phyloP scores from a whole-genome alignment of 345 rosid genomes.

The Boechera retrofracta region DNA sequence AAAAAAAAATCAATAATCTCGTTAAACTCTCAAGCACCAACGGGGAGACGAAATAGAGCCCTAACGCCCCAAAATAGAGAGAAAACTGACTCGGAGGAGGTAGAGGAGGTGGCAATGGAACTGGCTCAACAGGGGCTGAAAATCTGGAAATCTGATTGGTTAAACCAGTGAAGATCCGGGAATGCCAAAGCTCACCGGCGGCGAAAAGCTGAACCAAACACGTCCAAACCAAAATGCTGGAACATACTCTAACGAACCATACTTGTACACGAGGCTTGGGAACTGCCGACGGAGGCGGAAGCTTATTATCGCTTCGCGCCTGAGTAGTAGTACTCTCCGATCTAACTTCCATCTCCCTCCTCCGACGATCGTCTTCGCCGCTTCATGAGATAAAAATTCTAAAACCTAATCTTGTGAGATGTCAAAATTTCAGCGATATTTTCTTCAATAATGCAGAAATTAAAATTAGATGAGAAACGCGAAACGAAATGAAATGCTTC shows the following conservation, averaged over 20 bases:
- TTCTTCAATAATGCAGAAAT: neutral
- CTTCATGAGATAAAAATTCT: conserved; percentile 52
- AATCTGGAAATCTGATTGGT: conserved; percentile 56
- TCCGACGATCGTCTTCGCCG: conserved; percentile 67
- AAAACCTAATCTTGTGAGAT: conserved; percentile 23
- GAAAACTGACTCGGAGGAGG: conserved; percentile 57
- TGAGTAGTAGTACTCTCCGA: conserved; percentile 55
- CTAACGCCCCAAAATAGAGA: neutral
- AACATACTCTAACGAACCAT: conserved; percentile 87
- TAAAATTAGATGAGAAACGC: conserved; percentile 32
- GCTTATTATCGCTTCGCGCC: conserved; percentile 69
- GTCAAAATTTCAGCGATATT: neutral
- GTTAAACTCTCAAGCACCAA: neutral
- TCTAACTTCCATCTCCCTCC: conserved; percentile 85
- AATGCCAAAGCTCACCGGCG: conserved; percentile 86
- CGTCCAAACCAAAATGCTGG: conserved; percentile 95
- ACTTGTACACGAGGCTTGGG: conserved; percentile 75
- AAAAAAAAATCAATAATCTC: neutral
- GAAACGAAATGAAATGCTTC: conserved; percentile 27
- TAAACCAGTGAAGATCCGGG: conserved; percentile 59
- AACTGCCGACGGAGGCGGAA: conserved; percentile 52
- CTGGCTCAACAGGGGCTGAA: conserved; percentile 44
- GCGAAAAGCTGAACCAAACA: conserved; percentile 93
- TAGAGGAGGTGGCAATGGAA: conserved; percentile 58
- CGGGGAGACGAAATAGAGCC: conserved; percentile 13